Percentiles rank a stretch among this genome's conserved stretches.
These are phyloP conservation scores for Suillus sp. DNA, from an alignment of 768 basidiomycete species.

Conservation along the genomic window DNA sequence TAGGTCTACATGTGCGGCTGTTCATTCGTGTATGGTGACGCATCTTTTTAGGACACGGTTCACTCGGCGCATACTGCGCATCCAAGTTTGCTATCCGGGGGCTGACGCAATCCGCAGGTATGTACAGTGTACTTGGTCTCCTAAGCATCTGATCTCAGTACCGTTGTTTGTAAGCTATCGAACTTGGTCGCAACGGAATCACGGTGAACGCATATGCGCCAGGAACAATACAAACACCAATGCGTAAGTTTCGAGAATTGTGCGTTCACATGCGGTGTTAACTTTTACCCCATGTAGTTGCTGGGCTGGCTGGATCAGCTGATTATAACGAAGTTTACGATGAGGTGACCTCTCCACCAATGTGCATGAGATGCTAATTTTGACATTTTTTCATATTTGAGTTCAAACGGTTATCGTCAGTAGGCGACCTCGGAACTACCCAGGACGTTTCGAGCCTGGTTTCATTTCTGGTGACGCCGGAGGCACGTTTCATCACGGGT, in stretches of 20 bases:
- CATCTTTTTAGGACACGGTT: conserved; percentile 30
- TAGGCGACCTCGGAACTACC: conserved; percentile 27
- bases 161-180: conserved; percentile 28
- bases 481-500: conserved; percentile 40
- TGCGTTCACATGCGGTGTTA: not conserved
- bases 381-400: conserved; percentile 9
- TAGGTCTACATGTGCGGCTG: not conserved
- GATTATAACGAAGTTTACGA: conserved; percentile 18
- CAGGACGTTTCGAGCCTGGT: conserved; percentile 41
- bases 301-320: conserved; percentile 17
- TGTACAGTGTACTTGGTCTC: not conserved
- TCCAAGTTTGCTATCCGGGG: conserved; percentile 48
- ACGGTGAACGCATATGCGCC: conserved; percentile 40
- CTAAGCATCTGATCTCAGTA: not conserved
- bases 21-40: not conserved
- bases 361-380: conserved; percentile 1
- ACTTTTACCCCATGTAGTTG: conserved; percentile 18
- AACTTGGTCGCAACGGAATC: conserved; percentile 34
- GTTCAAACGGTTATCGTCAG: conserved; percentile 17
- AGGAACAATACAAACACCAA: conserved; percentile 30
- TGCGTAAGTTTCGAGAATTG: conserved; percentile 26
- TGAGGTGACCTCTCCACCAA: conserved; percentile 14
- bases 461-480: conserved; percentile 37
- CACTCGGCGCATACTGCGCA: conserved; percentile 34
- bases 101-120: conserved; percentile 40